Evolutionary conservation across 2,329 filamentous ascomycete species (phyloP).

Genomic region (Chaetoscypha palmicola): DNA sequence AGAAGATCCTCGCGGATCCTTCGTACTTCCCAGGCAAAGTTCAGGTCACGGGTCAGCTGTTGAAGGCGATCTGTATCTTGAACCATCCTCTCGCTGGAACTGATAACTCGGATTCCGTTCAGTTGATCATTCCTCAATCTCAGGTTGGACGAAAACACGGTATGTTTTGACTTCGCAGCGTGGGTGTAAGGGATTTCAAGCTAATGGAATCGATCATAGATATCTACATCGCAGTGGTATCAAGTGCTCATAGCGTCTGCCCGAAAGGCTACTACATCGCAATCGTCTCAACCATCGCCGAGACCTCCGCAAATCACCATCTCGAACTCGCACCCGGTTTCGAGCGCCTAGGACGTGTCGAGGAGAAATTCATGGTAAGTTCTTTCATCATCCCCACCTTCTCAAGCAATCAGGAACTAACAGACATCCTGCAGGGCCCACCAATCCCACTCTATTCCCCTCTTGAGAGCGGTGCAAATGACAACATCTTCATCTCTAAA

Average conservation of each 20-base stretch:
- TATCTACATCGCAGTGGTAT: slow-evolving; percentile 95
- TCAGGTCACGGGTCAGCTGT: slow-evolving; percentile 77
- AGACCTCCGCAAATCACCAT: slow-evolving; percentile 87
- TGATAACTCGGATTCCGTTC: slow-evolving; percentile 78
- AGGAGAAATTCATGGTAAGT: slow-evolving; percentile 90
- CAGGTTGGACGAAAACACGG: slow-evolving; percentile 96
- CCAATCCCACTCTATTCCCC: slow-evolving; percentile 95
- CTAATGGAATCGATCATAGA: slow-evolving; percentile 45
- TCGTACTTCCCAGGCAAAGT: slow-evolving; percentile 93
- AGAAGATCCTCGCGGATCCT: slow-evolving; percentile 92
- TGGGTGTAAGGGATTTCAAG: too few species aligned
- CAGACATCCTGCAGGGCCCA: slow-evolving; percentile 49
- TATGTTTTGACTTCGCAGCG: slow-evolving; percentile 32
- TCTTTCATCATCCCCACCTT: not conserved
- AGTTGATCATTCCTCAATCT: slow-evolving; percentile 96
- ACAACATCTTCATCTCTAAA: slow-evolving; percentile 97
- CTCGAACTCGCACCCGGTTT: slow-evolving; percentile 88
- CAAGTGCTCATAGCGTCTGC: slow-evolving; percentile 93
- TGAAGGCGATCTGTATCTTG: slow-evolving; percentile 95
- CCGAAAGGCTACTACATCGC: slow-evolving; percentile 99
- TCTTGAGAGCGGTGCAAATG: slow-evolving; percentile 68
- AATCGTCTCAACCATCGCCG: slow-evolving; percentile 95
- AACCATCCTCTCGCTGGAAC: slow-evolving; percentile 92
- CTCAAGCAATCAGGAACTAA: slow-evolving; percentile 7
- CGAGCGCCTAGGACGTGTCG: slow-evolving; percentile 83